Conservation (phyloP, 1,139 yeast species). For the Blastobotrys malaysiensis region DNA sequence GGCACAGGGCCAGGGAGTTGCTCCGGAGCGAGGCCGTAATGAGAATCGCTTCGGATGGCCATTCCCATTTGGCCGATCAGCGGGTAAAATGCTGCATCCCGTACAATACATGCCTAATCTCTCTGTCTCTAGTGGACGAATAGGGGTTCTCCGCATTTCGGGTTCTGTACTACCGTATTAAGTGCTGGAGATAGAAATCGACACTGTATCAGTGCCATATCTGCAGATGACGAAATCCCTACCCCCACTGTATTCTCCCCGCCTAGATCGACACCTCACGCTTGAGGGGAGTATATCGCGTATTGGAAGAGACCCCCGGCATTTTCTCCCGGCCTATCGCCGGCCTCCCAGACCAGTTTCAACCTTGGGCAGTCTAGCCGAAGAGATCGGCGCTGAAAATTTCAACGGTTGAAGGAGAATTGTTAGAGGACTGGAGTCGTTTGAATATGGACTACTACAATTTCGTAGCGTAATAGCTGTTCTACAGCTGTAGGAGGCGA, state of each 20-base stretch:
- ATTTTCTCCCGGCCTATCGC: not conserved
- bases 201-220: not conserved
- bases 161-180: not conserved
- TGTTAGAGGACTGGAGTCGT: no score
- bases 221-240: not conserved
- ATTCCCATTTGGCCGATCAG: not conserved
- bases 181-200: not conserved
- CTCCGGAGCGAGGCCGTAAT: no score
- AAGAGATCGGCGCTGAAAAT: not conserved
- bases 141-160: not conserved
- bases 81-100: not conserved
- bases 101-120: not conserved
- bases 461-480: no score
- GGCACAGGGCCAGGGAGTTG: not conserved
- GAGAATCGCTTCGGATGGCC: not conserved
- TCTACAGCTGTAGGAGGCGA: no score
- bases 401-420: no score
- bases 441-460: no score
- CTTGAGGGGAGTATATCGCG: not conserved
- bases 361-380: not conserved
- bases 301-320: not conserved
- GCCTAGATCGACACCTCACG: not conserved
- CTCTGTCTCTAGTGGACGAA: not conserved
- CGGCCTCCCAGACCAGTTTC: not conserved
- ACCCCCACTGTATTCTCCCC: not conserved